Conservation (phyloP, 768 basidiomycete species). For the Termitomyces sp. region DNA sequence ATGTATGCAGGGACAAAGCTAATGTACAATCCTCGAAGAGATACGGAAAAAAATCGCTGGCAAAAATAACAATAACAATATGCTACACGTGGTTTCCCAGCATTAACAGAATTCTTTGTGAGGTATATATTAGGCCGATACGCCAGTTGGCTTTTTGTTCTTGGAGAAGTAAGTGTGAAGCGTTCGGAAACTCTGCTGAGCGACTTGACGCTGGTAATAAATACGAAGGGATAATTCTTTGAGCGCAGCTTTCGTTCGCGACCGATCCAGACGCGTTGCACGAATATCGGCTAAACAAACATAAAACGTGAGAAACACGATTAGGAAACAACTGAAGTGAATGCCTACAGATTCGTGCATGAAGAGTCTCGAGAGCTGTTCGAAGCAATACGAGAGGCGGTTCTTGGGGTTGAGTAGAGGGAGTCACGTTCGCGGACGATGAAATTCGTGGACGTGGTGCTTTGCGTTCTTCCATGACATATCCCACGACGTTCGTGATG, state of each 20-base stretch:
- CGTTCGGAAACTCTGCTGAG: conserved; percentile 15
- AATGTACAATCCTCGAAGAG: background rate
- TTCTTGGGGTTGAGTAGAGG: conserved; percentile 25
- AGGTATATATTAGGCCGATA: background rate
- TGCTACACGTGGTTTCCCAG: background rate
- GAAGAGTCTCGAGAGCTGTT: conserved; percentile 45
- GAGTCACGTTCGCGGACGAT: conserved; percentile 14
- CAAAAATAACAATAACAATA: background rate
- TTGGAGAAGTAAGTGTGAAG: conserved; percentile 14
- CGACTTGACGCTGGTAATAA: conserved; percentile 50
- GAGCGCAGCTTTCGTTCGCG: conserved; percentile 64
- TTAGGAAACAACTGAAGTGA: background rate
- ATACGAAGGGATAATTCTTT: conserved; percentile 63
- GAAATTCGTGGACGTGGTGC: conserved; percentile 9
- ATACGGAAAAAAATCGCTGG: background rate
- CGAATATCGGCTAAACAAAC: conserved; percentile 57
- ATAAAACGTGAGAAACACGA: background rate
- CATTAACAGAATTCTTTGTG: background rate
- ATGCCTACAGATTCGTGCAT: conserved; percentile 58
- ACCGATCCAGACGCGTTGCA: conserved; percentile 72
- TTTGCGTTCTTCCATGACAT: conserved; percentile 46
- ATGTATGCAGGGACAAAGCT: background rate
- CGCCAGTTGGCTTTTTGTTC: conserved; percentile 2
- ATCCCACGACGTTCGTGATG: conserved; percentile 53
- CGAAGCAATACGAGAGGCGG: conserved; percentile 47